A percentile compares a stretch with the other conserved stretches of the same genome.
phyloP scores from a whole-genome alignment of 139 green algal genomes.

The Picochlorum costavermella region DNA sequence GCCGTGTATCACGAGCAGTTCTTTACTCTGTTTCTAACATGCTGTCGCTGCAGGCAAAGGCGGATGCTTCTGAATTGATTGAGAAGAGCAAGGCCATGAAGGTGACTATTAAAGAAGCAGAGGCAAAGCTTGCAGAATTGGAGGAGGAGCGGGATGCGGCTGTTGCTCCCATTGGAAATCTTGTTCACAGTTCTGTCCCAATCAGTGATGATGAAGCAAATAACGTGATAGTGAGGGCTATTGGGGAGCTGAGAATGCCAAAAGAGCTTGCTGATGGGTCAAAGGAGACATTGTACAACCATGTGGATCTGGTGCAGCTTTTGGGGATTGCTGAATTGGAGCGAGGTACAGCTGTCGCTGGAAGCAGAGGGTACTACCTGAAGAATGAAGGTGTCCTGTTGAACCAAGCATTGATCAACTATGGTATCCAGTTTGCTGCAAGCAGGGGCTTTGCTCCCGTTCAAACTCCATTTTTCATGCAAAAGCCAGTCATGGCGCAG shows the following conservation, averaged over 20 bases:
- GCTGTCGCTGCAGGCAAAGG: conserved; percentile 50
- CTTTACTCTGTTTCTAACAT: no score
- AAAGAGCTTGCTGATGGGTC: conserved; percentile 15
- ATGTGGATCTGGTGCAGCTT: conserved; percentile 90
- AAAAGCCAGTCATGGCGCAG: conserved; percentile 91
- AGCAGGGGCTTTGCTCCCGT: conserved; percentile 67
- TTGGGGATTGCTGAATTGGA: conserved; percentile 91
- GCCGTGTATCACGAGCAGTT: no score
- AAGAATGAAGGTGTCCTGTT: conserved; percentile 86
- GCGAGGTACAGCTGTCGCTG: conserved; percentile 56
- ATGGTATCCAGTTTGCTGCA: conserved; percentile 59
- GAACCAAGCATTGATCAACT: conserved; percentile 93
- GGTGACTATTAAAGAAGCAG: conserved; percentile 50
- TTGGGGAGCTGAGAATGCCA: conserved; percentile 33
- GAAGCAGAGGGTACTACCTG: conserved; percentile 89
- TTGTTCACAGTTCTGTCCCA: conserved; percentile 93
- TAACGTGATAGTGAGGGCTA: conserved; percentile 79
- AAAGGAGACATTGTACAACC: conserved; percentile 77
- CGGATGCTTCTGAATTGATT: conserved; percentile 71
- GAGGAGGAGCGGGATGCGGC: conserved; percentile 55
- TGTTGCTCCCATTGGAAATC: conserved; percentile 86
- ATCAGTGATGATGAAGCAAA: conserved; percentile 88
- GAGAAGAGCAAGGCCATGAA: conserved; percentile 80
- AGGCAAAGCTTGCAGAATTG: conserved; percentile 60
- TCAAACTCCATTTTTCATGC: conserved; percentile 93